Base-by-base conservation (phyloP, 768 basidiomycete species). In the Trametes coccinea region DNA sequence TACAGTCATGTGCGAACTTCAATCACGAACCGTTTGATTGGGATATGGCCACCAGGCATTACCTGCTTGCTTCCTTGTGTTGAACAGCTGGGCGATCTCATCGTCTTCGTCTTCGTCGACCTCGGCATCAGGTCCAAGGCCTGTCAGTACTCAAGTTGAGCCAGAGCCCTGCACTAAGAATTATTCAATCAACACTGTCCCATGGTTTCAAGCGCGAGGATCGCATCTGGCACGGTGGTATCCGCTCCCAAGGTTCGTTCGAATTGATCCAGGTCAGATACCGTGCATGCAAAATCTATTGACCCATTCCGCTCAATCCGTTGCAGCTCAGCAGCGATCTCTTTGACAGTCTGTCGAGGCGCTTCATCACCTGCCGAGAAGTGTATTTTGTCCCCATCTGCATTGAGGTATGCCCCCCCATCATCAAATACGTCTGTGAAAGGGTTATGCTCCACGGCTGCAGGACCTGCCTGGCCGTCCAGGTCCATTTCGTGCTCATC, bases 1-100 rank as follows among this genome's bases (percentile, higher is more conserved):
- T 5, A 37, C 34, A 37, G 34, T 37, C 34, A 37, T 37, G 34
- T 37, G 34, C 34, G 10, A 37, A 37, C 34, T 37, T 37, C 34
- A 37, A 37, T 37, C 40, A 57, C 47, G 34, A 22, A 33, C 45
- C 8, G 33, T n/a, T 37, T 34, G 34, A 57, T 37, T 57, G 5
- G 47, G 46, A 46, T 46, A 40, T 22, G 43, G 46, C 49, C 49
- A 51, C 49, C 49, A 51, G 49, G 49, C 29, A 34, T 51, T 51
- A 37, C 10, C 29, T 51, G 10, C 49, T 51, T 30, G 33, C 49
- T 13, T 51, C 31, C 49, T 13, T 34, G 49, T 5, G 49, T 49
- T 31, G 17, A 51, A 34, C 49, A 51, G 10, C 5, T 37, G 31
- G 16, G 41, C 41, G 41, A 43, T 43, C 16, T 43, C 41, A 43